Conservation (phyloP, 2,329 filamentous ascomycete species). For the Epichloe uncinata region DNA sequence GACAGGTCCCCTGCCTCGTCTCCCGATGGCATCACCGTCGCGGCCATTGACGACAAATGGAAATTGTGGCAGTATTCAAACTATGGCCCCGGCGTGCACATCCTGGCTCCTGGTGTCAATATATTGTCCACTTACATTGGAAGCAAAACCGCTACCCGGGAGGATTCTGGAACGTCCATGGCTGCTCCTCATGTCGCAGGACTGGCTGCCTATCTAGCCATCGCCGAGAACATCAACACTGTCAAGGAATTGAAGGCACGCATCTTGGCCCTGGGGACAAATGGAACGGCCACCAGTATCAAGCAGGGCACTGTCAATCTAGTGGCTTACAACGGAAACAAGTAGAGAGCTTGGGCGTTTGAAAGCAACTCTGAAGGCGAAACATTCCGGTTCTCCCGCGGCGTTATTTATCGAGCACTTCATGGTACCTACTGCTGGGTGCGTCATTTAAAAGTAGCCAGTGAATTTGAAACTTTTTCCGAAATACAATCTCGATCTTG, state of each 20-base stretch:
- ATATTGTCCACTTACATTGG: conserved; percentile 35
- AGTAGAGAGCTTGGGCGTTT: neutral
- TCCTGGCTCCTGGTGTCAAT: conserved; percentile 36
- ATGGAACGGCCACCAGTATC: conserved; percentile 22
- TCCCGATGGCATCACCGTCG: conserved; percentile 36
- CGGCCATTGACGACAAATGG: conserved; percentile 29
- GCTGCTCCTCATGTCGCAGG: conserved; percentile 47
- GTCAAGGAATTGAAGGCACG: conserved; percentile 28
- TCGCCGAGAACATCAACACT: conserved; percentile 24
- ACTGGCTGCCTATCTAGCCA: conserved; percentile 41
- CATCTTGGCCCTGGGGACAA: conserved; percentile 28
- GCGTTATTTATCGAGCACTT: too few relatives aligned
- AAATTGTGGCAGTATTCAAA: conserved; percentile 33
- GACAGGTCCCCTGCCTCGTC: conserved; percentile 33
- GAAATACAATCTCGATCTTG: too few relatives aligned
- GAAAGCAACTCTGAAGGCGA: too few relatives aligned
- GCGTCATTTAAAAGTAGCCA: too few relatives aligned
- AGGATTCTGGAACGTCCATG: conserved; percentile 48
- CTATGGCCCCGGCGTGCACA: conserved; percentile 32
- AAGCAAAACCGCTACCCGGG: conserved; percentile 26
- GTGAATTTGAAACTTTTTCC: too few relatives aligned
- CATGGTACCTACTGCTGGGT: too few relatives aligned
- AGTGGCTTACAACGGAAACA: conserved; percentile 33
- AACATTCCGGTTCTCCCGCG: too few relatives aligned
- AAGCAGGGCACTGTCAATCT: conserved; percentile 28